Base-by-base conservation (phyloP, 2,329 filamentous ascomycete genomes). In the Colletotrichum karsti region DNA sequence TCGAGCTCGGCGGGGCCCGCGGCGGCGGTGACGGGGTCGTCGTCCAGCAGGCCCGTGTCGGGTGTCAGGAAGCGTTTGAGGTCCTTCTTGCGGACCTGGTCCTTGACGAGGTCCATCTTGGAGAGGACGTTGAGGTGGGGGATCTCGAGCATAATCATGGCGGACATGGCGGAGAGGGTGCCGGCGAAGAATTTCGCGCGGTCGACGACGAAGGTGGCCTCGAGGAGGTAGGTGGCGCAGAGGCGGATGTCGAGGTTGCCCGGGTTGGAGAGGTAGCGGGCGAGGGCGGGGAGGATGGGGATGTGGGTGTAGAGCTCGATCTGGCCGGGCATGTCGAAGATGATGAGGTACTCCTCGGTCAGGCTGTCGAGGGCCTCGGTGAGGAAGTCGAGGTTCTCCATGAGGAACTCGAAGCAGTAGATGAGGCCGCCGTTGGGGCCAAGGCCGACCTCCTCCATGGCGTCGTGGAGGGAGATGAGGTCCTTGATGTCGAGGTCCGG, bases 301-400 rank as follows among this genome's bases (percentile, higher is more conserved):
- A 98, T 93, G 78, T 99, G 96, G 3, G 95, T 98, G 83, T 98
- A 99, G 13, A 99, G 89, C 82, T 99, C 96, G 80, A 99, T 98
- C 83, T 99, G 96, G 64, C 96, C 96, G 0, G 96, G 96, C 93
- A 98, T 98, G 82, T 99, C 96, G 82, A 99, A 94, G 71, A 99
- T 93, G 80, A 98, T 97, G 70, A 99, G 88, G 80, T 97, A 98
- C 75, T 98, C 96, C 75, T 99, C 96, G 9, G 93, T 95, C 63
- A 97, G 85, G 44, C 90, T 88, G 74, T 97, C 94, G 63, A 98
- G 89, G 18, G 92, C 90, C 70, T 97, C 92, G 51, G 92, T 93
- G 55, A 98, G 84, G 81, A 96, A 98, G 81, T 97, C 94, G 70
- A 97, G 90, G 77, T 98, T 97, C 79, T 97, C 93, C 78, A 97